A percentile compares a stretch with the other conserved stretches of the same genome.
These are phyloP conservation scores for Leishmania turanica DNA, from an alignment of 208 protist genomes.

Conservation along the genomic window DNA sequence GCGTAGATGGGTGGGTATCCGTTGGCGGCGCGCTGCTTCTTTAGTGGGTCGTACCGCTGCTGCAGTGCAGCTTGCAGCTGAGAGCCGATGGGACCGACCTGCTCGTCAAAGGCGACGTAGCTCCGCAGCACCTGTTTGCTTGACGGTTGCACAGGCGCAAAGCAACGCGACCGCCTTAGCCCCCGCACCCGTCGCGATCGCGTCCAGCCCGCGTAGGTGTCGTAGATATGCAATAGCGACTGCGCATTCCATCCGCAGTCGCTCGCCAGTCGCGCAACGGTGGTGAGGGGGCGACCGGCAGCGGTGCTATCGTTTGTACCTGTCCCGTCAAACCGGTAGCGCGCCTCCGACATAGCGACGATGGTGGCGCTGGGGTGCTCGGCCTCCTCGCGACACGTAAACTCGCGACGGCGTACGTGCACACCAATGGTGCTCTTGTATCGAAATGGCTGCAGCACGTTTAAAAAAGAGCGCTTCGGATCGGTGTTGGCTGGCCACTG, in stretches of 20 bases:
- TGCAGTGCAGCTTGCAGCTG: constrained; percentile 20
- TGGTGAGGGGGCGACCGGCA: not conserved
- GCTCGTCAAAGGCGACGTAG: constrained; percentile 21
- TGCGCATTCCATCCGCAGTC: constrained; percentile 19
- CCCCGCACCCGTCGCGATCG: not conserved
- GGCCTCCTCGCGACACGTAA: constrained; percentile 17
- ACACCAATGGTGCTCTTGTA: constrained; percentile 9
- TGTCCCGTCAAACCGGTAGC: constrained; percentile 18
- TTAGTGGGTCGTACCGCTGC: not conserved
- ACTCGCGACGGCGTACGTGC: constrained; percentile 18
- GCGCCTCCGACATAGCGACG: not conserved
- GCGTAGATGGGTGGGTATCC: constrained; percentile 8
- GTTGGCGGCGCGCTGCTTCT: constrained; percentile 5
- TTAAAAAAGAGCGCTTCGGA: constrained; percentile 3
- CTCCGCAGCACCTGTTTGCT: not conserved
- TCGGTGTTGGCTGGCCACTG: constrained; percentile 15
- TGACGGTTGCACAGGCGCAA: not conserved
- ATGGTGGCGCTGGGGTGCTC: constrained; percentile 13
- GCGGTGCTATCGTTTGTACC: not conserved
- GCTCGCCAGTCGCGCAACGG: constrained; percentile 11
- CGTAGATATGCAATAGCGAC: constrained; percentile 13
- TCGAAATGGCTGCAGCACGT: constrained; percentile 16
- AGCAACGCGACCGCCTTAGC: not conserved
- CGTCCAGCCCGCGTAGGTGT: not conserved
- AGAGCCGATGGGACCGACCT: constrained; percentile 5